Percentiles rank a stretch among this genome's conserved stretches.
phyloP scores from a whole-genome alignment of 306 rosid species.

The Ammopiptanthus mongolicus region DNA sequence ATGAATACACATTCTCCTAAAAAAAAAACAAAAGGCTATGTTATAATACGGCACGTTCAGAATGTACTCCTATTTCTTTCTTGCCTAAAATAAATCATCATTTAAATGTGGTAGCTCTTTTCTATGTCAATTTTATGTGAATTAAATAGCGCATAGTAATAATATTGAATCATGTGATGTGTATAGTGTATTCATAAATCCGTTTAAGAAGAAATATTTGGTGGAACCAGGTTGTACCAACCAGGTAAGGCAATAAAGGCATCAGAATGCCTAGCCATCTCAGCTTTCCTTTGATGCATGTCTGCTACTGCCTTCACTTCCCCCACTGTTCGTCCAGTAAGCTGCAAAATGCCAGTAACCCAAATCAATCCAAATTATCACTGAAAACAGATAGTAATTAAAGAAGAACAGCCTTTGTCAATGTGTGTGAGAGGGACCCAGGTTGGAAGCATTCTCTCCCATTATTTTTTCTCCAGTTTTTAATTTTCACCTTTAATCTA shows the following conservation, averaged over 20 bases:
- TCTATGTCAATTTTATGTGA: not conserved
- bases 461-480: no score
- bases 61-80: not conserved
- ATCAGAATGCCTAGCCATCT: conserved; percentile 93
- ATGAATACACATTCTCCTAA: not conserved
- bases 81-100: not conserved
- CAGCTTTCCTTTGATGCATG: conserved; percentile 99
- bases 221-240: conserved; percentile 30
- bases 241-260: conserved; percentile 99
- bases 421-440: no score
- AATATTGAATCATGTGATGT: not conserved
- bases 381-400: conserved; percentile 5
- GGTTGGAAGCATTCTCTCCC: no score
- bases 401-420: not conserved
- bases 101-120: not conserved
- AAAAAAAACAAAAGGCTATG: no score
- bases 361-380: conserved; percentile 30
- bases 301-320: conserved; percentile 97
- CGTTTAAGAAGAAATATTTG: not conserved
- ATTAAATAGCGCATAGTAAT: not conserved
- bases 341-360: conserved; percentile 42
- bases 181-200: not conserved
- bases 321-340: conserved; percentile 95
- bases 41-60: not conserved
- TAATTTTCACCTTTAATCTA: no score